phyloP scores from a whole-genome alignment of 768 basidiomycete species.

The Macrolepiota fuliginosa region DNA sequence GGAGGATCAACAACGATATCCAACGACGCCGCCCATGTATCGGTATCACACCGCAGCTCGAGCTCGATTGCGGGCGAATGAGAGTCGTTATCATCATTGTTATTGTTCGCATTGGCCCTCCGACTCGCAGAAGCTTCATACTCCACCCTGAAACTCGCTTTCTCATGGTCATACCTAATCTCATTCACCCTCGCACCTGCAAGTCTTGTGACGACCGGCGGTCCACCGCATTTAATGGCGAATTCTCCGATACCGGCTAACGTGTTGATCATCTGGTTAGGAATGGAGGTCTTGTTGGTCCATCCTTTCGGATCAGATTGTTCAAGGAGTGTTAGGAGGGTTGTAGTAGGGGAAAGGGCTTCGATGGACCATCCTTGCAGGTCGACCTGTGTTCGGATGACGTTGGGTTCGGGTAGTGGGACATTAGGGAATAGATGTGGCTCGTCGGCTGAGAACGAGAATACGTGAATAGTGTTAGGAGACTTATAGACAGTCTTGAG shows the following conservation, averaged over 20 bases:
- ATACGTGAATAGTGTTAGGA: slow-evolving; percentile 90
- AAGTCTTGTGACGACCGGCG: slow-evolving; percentile 86
- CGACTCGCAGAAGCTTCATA: slow-evolving; percentile 69
- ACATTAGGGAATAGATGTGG: slow-evolving; percentile 78
- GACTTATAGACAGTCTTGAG: slow-evolving; percentile 98
- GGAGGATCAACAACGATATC: slow-evolving; percentile 94
- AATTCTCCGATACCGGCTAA: slow-evolving; percentile 94
- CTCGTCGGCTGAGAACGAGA: slow-evolving; percentile 93
- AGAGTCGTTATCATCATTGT: slow-evolving; percentile 25
- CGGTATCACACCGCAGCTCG: slow-evolving; percentile 88
- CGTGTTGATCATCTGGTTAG: slow-evolving; percentile 87
- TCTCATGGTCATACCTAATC: slow-evolving; percentile 86
- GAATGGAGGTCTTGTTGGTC: slow-evolving; percentile 93
- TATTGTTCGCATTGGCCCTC: slow-evolving; percentile 25
- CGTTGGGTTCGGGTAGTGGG: slow-evolving; percentile 64
- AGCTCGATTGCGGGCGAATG: slow-evolving; percentile 69
- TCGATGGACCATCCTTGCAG: slow-evolving; percentile 99
- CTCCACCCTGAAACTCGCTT: slow-evolving; percentile 75
- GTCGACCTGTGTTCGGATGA: slow-evolving; percentile 94
- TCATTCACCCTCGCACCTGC: slow-evolving; percentile 73
- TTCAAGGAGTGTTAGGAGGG: slow-evolving; percentile 88
- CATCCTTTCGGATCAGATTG: slow-evolving; percentile 98
- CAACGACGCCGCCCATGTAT: slow-evolving; percentile 80
- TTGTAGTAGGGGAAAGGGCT: slow-evolving; percentile 91
- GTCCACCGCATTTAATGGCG: slow-evolving; percentile 92